These are phyloP conservation scores for Lactifluus hygrophoroides DNA, from an alignment of 768 basidiomycete species.

Conservation along the genomic window DNA sequence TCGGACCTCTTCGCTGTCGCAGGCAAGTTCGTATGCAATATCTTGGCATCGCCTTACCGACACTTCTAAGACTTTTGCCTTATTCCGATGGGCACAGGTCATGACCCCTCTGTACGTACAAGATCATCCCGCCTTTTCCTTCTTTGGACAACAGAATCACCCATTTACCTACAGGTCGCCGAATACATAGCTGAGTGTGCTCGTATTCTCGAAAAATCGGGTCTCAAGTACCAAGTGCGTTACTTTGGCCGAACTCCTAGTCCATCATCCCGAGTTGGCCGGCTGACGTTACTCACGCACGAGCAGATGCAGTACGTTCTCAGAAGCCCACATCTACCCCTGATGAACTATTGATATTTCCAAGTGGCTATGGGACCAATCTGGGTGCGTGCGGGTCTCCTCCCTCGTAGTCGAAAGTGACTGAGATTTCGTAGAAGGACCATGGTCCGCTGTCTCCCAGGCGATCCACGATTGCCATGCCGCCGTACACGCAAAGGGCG, in stretches of 20 bases:
- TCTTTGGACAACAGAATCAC: not conserved
- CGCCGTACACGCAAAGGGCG: constrained; percentile 72
- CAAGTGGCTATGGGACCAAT: constrained; percentile 88
- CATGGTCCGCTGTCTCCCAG: constrained; percentile 75
- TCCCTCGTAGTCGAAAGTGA: not conserved
- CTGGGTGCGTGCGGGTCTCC: constrained; percentile 40
- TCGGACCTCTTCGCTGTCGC: constrained; percentile 68
- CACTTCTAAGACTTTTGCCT: constrained; percentile 70
- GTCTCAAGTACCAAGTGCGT: constrained; percentile 72
- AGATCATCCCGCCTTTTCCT: not conserved
- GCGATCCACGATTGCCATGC: constrained; percentile 89
- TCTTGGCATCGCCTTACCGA: not conserved
- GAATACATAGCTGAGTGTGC: constrained; percentile 78
- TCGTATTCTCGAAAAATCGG: constrained; percentile 71
- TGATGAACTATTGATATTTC: not conserved
- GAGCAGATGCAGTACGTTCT: constrained; percentile 58
- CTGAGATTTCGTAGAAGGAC: constrained; percentile 46
- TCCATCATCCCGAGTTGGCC: not conserved
- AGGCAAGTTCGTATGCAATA: constrained; percentile 40
- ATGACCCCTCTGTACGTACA: constrained; percentile 50
- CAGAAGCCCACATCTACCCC: not conserved
- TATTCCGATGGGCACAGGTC: constrained; percentile 71
- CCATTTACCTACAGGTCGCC: constrained; percentile 43
- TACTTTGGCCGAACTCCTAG: not conserved
- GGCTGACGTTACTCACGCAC: not conserved